Conservation (phyloP, 75 land plant species). For the Isoetes taiwanensis region DNA sequence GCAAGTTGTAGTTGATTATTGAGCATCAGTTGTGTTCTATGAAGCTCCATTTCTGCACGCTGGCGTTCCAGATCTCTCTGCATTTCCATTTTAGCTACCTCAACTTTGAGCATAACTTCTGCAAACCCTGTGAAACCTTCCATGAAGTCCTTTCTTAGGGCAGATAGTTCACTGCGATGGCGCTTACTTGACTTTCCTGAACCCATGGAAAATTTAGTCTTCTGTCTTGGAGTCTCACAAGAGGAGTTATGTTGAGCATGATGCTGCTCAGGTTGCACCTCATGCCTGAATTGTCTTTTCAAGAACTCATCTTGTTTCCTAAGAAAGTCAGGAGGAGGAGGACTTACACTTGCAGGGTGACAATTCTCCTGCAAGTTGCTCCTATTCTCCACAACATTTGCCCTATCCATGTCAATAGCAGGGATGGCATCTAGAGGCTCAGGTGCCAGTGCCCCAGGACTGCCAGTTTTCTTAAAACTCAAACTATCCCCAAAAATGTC, state of each 20-base stretch:
- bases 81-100: constrained; percentile 43
- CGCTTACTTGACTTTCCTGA: too few relatives aligned
- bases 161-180: background rate
- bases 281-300: too few relatives aligned
- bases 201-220: too few relatives aligned
- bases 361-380: background rate
- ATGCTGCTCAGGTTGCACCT: too few relatives aligned
- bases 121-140: constrained; percentile 20
- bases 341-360: background rate
- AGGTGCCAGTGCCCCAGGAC: background rate
- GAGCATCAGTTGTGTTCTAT: constrained; percentile 30
- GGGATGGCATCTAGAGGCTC: background rate
- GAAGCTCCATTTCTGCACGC: constrained; percentile 17
- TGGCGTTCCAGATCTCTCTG: constrained; percentile 26
- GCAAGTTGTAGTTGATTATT: constrained; percentile 39
- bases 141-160: background rate
- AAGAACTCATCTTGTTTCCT: background rate
- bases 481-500: constrained; percentile 2
- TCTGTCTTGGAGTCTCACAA: too few relatives aligned
- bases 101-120: constrained; percentile 28
- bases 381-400: background rate
- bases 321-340: background rate
- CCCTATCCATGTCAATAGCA: background rate
- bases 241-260: too few relatives aligned
- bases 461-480: background rate